Evolutionary conservation across 495 filamentous ascomycete genomes (phyloP).

Genomic region (Aspergillus sparsus): DNA sequence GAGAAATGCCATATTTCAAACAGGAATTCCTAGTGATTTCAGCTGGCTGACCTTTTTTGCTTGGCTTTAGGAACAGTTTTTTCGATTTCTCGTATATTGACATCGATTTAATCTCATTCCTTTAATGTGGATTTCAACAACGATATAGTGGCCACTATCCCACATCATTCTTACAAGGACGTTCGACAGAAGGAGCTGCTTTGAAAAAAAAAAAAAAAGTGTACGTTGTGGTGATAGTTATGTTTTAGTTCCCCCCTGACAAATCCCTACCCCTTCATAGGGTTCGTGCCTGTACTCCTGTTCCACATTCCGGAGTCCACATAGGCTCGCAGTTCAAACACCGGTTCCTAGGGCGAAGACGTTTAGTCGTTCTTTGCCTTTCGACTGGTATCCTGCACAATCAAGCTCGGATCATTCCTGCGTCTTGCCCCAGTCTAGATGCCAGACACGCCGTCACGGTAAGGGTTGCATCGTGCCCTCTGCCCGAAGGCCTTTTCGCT

Average conservation of each 20-base stretch:
- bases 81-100: slow-evolving; percentile 19
- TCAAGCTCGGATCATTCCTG: slow-evolving; percentile 52
- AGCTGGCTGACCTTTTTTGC: slow-evolving; percentile 13
- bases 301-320: slow-evolving; percentile 58
- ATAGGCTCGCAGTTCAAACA: slow-evolving; percentile 31
- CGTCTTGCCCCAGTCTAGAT: slow-evolving; percentile 54
- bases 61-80: slow-evolving; percentile 20
- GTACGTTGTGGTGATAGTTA: slow-evolving; percentile 40
- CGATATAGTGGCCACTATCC: slow-evolving; percentile 19
- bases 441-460: slow-evolving; percentile 63
- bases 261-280: slow-evolving; percentile 47
- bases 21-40: not conserved
- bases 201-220: slow-evolving; percentile 24
- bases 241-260: slow-evolving; percentile 43
- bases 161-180: slow-evolving; percentile 24
- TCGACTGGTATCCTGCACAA: slow-evolving; percentile 45
- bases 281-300: slow-evolving; percentile 45
- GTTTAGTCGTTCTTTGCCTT: slow-evolving; percentile 71
- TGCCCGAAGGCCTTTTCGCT: slow-evolving; percentile 50
- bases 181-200: slow-evolving; percentile 31
- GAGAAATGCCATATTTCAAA: slow-evolving; percentile 5
- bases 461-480: slow-evolving; percentile 60
- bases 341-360: slow-evolving; percentile 61
- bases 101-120: slow-evolving; percentile 27
- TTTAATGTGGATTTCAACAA: slow-evolving; percentile 31